phyloP scores from a whole-genome alignment of 75 land plant genomes.

The Pseudotsuga menziesii region DNA sequence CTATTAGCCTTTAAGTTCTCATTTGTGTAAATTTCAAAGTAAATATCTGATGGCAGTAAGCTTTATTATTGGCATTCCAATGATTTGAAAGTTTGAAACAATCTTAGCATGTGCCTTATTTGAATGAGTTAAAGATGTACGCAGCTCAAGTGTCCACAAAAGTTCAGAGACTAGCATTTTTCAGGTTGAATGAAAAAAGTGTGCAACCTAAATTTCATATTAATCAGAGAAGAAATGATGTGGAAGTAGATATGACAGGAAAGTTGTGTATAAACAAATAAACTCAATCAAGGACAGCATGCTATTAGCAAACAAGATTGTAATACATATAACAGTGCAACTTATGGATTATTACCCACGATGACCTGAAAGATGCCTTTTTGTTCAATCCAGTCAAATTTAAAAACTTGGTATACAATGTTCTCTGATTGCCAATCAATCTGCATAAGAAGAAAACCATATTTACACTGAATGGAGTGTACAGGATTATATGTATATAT shows the following conservation, averaged over 20 bases:
- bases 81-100: no score
- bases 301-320: background rate
- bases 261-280: background rate
- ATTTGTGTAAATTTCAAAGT: background rate
- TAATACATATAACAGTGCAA: background rate
- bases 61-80: background rate
- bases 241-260: background rate
- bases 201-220: background rate
- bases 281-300: background rate
- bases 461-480: background rate
- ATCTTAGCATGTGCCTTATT: background rate
- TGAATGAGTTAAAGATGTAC: background rate
- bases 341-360: background rate
- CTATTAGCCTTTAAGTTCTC: background rate
- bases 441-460: background rate
- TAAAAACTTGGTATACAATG: background rate
- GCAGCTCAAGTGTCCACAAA: background rate
- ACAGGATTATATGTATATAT: background rate
- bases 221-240: background rate
- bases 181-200: background rate
- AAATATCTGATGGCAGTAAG: background rate
- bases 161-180: background rate
- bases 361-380: background rate
- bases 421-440: background rate
- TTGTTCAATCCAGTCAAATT: conserved; percentile 1